phyloP scores from a whole-genome alignment of 1,284 basidiomycete species.

The Cronartium ribicola region DNA sequence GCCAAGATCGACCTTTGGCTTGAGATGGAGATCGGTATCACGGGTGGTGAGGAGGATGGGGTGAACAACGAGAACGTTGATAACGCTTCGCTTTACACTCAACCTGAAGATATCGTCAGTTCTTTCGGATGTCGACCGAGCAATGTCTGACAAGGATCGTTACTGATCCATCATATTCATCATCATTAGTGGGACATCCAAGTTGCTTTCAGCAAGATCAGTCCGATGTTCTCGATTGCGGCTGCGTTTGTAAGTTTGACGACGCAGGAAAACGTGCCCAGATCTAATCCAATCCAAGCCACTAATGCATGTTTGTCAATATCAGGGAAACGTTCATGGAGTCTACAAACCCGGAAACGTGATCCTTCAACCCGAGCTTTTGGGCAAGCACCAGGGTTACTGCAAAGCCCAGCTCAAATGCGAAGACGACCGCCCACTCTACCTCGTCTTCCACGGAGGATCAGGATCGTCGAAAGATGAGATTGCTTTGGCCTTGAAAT shows the following conservation, averaged over 20 bases:
- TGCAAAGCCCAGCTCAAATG: conserved; percentile 68
- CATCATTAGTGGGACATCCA: conserved; percentile 68
- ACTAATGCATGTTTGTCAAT: background rate
- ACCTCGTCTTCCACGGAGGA: conserved; percentile 99
- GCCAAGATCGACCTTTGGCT: conserved; percentile 86
- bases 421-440: conserved; percentile 72
- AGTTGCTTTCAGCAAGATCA: conserved; percentile 73
- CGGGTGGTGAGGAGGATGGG: conserved; percentile 98
- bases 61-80: conserved; percentile 74
- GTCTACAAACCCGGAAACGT: conserved; percentile 93
- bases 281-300: background rate
- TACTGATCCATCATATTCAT: background rate
- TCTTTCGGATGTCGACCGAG: background rate
- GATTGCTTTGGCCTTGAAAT: conserved; percentile 81
- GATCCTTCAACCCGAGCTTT: conserved; percentile 81
- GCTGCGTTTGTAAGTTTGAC: conserved; percentile 65
- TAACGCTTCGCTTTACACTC: conserved; percentile 91
- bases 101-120: conserved; percentile 77
- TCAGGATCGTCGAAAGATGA: conserved; percentile 96
- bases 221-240: conserved; percentile 93
- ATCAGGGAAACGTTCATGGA: conserved; percentile 80
- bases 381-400: conserved; percentile 84
- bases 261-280: background rate
- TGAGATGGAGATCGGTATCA: conserved; percentile 99
- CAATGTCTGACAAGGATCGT: background rate